Evolutionary conservation across 1,139 yeast genomes (phyloP).

Genomic region (Keqinozyma sinolaborantium): DNA sequence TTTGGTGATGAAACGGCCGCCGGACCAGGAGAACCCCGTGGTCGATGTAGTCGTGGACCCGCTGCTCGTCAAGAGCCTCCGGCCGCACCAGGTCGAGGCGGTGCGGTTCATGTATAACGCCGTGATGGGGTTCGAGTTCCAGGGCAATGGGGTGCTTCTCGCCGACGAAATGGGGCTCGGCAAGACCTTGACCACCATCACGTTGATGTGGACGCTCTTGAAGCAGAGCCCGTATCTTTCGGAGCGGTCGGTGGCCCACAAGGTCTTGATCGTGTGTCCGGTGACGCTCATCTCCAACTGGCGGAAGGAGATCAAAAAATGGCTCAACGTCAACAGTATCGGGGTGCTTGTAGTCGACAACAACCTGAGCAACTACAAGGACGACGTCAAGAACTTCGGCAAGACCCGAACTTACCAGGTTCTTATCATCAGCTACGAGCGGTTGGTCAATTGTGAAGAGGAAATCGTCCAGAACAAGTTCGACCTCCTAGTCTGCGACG

Average conservation of each 20-base stretch:
- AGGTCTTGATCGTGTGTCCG: conserved; percentile 84
- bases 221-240: conserved; percentile 61
- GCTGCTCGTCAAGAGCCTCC: conserved; percentile 44
- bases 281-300: conserved; percentile 87
- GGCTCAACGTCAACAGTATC: conserved; percentile 72
- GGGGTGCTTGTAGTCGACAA: conserved; percentile 56
- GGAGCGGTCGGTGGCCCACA: conserved; percentile 37
- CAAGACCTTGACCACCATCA: conserved; percentile 82
- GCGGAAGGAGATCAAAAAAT: conserved; percentile 83
- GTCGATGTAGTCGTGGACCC: conserved; percentile 75
- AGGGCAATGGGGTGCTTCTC: conserved; percentile 73
- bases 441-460: conserved; percentile 54
- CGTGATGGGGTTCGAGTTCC: conserved; percentile 59
- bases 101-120: conserved; percentile 78
- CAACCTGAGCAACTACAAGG: conserved; percentile 50
- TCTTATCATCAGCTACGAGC: conserved; percentile 84
- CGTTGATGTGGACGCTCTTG: conserved; percentile 79
- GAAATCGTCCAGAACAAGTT: conserved; percentile 51
- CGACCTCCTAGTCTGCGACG: conserved; percentile 88
- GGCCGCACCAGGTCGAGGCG: conserved; percentile 88
- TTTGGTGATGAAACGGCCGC: conserved; percentile 6
- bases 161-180: conserved; percentile 99
- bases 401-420: conserved; percentile 76
- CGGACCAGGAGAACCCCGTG: conserved; percentile 3
- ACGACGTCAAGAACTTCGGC: conserved; percentile 59